phyloP scores from a whole-genome alignment of 1,139 yeast genomes.

The Suhomyces ambrosiae region DNA sequence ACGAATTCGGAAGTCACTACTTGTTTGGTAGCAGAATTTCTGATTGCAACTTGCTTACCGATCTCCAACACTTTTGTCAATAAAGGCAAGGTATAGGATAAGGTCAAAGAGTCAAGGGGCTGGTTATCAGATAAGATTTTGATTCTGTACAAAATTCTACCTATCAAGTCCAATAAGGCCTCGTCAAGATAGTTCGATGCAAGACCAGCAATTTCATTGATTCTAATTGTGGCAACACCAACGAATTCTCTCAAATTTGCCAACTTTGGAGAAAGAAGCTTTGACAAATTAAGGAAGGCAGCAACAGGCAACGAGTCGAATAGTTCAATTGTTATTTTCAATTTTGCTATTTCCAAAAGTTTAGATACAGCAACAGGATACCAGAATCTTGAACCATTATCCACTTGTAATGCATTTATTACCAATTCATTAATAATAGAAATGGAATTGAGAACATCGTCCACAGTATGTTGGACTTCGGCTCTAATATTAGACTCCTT shows the following conservation, averaged over 20 bases:
- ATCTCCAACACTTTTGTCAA: conserved; percentile 62
- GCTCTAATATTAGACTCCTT: conserved; percentile 61
- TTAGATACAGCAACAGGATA: conserved; percentile 61
- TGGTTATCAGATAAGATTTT: conserved; percentile 74
- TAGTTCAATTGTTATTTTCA: conserved; percentile 38
- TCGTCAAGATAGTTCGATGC: conserved; percentile 51
- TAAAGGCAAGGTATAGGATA: conserved; percentile 76
- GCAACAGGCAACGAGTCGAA: conserved; percentile 39
- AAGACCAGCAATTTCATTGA: conserved; percentile 42
- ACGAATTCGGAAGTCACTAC: conserved; percentile 61
- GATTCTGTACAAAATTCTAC: conserved; percentile 72
- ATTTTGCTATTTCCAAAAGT: conserved; percentile 44
- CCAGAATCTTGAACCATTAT: conserved; percentile 76
- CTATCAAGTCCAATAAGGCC: conserved; percentile 54
- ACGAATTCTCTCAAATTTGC: conserved; percentile 53
- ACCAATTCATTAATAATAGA: conserved; percentile 57
- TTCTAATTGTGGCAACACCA: conserved; percentile 71
- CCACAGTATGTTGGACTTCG: conserved; percentile 41
- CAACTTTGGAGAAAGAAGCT: conserved; percentile 47
- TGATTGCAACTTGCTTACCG: conserved; percentile 57
- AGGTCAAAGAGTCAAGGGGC: conserved; percentile 66
- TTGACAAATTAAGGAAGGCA: conserved; percentile 48
- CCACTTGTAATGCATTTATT: conserved; percentile 50
- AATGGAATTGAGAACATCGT: conserved; percentile 50
- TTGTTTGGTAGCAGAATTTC: conserved; percentile 50